These are phyloP conservation scores for Penicillium ochrochloron DNA, from an alignment of 495 filamentous ascomycete species.

Conservation along the genomic window DNA sequence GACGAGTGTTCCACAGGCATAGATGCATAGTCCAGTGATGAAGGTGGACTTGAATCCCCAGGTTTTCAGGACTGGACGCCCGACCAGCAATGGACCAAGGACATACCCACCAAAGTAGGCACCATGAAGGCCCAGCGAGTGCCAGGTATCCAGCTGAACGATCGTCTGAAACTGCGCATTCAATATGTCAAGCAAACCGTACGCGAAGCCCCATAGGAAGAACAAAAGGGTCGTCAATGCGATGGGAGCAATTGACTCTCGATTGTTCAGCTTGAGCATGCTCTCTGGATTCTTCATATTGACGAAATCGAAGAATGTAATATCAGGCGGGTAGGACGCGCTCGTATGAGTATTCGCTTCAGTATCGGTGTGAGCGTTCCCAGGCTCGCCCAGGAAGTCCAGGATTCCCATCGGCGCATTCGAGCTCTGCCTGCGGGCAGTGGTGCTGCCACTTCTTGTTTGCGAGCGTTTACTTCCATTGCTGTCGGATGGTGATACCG, in stretches of 20 bases:
- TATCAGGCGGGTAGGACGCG: conserved; percentile 37
- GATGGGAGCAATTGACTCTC: conserved; percentile 60
- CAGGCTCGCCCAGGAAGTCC: conserved; percentile 43
- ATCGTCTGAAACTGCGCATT: conserved; percentile 64
- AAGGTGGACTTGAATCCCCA: conserved; percentile 73
- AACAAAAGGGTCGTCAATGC: conserved; percentile 74
- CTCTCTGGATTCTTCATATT: conserved; percentile 78
- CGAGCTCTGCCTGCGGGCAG: conserved; percentile 17
- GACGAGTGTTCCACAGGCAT: conserved; percentile 66
- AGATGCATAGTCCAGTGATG: conserved; percentile 65
- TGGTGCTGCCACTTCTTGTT: conserved; percentile 18
- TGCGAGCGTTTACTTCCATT: conserved; percentile 23
- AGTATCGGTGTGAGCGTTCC: conserved; percentile 29
- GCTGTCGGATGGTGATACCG: conserved; percentile 19
- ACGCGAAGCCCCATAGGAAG: conserved; percentile 87
- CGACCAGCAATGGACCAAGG: conserved; percentile 61
- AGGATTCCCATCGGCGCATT: conserved; percentile 34
- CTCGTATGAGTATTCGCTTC: conserved; percentile 41
- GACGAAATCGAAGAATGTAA: conserved; percentile 79
- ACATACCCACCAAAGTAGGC: conserved; percentile 70
- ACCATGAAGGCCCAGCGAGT: conserved; percentile 62
- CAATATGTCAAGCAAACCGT: conserved; percentile 77
- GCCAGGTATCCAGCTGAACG: conserved; percentile 48
- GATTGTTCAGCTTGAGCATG: conserved; percentile 68
- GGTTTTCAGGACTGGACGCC: conserved; percentile 58